phyloP scores from a whole-genome alignment of 345 rosid species.

The Trapa incisa region DNA sequence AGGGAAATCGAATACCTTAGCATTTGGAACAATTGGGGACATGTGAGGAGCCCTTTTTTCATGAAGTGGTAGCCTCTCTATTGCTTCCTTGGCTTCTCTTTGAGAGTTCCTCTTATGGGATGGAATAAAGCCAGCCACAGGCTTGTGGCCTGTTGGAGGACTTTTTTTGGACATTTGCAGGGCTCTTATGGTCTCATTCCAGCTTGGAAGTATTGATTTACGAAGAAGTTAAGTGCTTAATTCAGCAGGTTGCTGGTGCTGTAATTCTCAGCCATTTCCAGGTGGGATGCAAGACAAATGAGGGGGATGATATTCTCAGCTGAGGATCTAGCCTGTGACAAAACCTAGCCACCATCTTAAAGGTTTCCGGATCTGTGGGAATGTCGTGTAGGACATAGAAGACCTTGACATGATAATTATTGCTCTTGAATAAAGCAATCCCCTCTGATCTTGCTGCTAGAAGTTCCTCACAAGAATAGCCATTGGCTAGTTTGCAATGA shows the following conservation, averaged over 20 bases:
- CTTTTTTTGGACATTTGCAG: constrained; percentile 21
- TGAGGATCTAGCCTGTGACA: constrained; percentile 41
- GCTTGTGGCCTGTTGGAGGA: constrained; percentile 26
- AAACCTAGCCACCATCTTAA: constrained; percentile 57
- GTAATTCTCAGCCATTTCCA: constrained; percentile 61
- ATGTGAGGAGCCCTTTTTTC: constrained; percentile 38
- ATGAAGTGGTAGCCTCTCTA: constrained; percentile 51
- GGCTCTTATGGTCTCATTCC: constrained; percentile 70
- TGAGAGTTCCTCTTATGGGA: too few relatives aligned
- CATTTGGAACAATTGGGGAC: constrained; percentile 41
- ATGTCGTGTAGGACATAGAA: constrained; percentile 28
- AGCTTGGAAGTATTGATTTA: constrained; percentile 43
- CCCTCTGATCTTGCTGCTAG: constrained; percentile 53
- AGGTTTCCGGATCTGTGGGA: constrained; percentile 39
- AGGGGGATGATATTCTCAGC: constrained; percentile 54
- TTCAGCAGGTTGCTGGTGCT: constrained; percentile 44
- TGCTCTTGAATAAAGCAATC: constrained; percentile 37
- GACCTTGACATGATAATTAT: constrained; percentile 20
- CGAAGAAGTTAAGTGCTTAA: constrained; percentile 35
- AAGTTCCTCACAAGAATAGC: constrained; percentile 26
- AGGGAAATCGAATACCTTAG: constrained; percentile 34
- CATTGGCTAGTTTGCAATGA: background rate
- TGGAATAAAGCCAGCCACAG: constrained; percentile 20
- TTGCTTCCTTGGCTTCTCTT: constrained; percentile 20
- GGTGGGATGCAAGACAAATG: constrained; percentile 38